phyloP scores from a whole-genome alignment of 257 asterid species.

The Ballota nigra region DNA sequence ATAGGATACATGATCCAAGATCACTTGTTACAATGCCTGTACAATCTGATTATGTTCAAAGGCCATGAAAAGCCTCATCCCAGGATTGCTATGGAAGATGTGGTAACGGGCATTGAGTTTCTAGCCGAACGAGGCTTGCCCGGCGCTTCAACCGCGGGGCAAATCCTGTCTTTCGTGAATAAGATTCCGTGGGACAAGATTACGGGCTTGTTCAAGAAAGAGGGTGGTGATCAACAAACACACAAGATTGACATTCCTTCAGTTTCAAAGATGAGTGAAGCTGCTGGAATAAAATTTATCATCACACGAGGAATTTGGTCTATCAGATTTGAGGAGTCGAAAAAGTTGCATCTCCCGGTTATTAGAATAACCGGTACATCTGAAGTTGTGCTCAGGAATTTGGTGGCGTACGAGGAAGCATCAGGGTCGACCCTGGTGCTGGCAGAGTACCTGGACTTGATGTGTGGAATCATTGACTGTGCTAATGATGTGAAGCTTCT shows the following conservation, averaged over 20 bases:
- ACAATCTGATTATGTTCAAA: not conserved
- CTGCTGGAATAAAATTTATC: constrained; percentile 24
- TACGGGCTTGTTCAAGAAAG: not conserved
- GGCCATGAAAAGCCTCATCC: not conserved
- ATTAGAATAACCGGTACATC: constrained; percentile 36
- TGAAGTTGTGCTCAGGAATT: constrained; percentile 44
- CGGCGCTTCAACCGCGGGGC: constrained; percentile 14
- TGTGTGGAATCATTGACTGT: constrained; percentile 49
- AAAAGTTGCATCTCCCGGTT: constrained; percentile 40
- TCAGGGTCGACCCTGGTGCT: constrained; percentile 35
- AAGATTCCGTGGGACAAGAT: constrained; percentile 20
- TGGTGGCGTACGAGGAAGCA: constrained; percentile 55
- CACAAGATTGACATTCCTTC: constrained; percentile 39
- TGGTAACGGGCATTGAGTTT: not conserved
- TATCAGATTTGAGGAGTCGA: constrained; percentile 24
- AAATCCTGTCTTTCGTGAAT: constrained; percentile 14
- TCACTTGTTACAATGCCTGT: constrained; percentile 30
- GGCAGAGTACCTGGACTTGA: constrained; percentile 48
- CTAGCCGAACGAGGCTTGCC: not conserved
- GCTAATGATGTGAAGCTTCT: constrained; percentile 42
- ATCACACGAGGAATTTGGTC: constrained; percentile 33
- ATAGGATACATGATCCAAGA: not conserved
- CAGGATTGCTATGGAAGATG: not conserved
- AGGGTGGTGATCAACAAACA: not conserved
- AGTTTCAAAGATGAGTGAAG: constrained; percentile 25